Base-by-base conservation (phyloP, 352 stramenopile genomes). In the Porosira glacialis region DNA sequence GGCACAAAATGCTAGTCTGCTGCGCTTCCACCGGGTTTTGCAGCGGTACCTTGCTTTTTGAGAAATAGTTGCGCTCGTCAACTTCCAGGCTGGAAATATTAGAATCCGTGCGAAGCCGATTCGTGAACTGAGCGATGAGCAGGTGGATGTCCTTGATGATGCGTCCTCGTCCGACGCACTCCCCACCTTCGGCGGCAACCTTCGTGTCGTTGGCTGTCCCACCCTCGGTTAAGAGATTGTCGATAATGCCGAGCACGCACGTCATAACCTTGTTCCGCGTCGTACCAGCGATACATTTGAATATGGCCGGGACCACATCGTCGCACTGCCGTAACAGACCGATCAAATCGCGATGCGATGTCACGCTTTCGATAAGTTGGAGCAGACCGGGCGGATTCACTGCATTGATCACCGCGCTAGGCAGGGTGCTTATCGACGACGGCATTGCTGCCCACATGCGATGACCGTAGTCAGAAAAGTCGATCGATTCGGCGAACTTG, bases 1-100 rank as follows among this genome's bases (percentile, higher is more conserved):
- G 69, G 48, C 79, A 89, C n/a, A 91, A 56, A 76, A 89, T 87
- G 45, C 76, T 69, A 8, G 89, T 50, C 45, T 92, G 64, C 1
- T 80, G 38, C 28, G 53, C 67, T 48, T 75, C 67, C 26, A 57
- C 61, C 62, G 73, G 39, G 27, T 52, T 65, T 61, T 70, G 43
- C 38, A 28, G 70, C 15, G 45, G 36, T 17, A 13, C 17, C 7
- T 7, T 15, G 7, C 15, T 39, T 30, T 70, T 73, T 15, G 53
- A 55, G 10, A 17, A 43, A 49, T n/a, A 47, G 17, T 47, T 35
- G 51, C 62, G 38, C 26, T 27, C 45, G 21, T 22, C 30, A 66
- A 69, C 28, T 44, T 81, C 66, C 15, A 73, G 51, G 47, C 73
- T 75, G 22, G 56, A 50, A 43, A 70, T 80, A 15, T 71, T 58